Percentiles rank a stretch among this genome's conserved stretches.
phyloP scores from a whole-genome alignment of 257 asterid genomes.

The Solanum ossicruentum region DNA sequence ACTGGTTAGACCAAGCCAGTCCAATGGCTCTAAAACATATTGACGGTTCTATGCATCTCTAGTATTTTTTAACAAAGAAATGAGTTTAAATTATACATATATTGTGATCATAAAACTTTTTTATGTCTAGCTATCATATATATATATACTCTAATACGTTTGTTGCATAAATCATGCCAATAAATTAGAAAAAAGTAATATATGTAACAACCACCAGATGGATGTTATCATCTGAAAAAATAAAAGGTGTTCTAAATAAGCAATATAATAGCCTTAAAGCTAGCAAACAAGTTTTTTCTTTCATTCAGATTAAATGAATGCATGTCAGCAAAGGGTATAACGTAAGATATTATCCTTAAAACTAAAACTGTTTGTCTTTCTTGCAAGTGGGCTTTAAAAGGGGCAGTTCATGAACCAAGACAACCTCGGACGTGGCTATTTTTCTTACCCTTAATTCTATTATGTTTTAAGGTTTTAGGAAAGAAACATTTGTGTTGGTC shows the following conservation, averaged over 20 bases:
- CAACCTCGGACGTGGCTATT: neutral
- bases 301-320: neutral
- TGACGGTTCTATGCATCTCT: neutral
- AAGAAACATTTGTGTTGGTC: neutral
- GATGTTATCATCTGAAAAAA: neutral
- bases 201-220: neutral
- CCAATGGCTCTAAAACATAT: too few species aligned
- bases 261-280: constrained; percentile 26
- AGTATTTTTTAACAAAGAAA: neutral
- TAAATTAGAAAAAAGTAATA: neutral
- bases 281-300: constrained; percentile 9
- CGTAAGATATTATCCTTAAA: constrained; percentile 28
- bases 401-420: constrained; percentile 11
- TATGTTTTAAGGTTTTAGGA: neutral
- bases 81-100: neutral
- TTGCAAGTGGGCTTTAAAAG: constrained; percentile 15
- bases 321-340: neutral
- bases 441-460: neutral
- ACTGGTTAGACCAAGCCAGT: too few species aligned
- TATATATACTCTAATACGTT: neutral
- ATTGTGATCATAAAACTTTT: too few species aligned
- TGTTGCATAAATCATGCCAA: neutral
- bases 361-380: constrained; percentile 11
- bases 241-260: constrained; percentile 3
- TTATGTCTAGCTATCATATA: too few species aligned